A percentile compares a stretch with the other conserved stretches of the same genome.
Conservation (phyloP, 2,329 filamentous ascomycete genomes). For the Fusarium kyushuense region DNA sequence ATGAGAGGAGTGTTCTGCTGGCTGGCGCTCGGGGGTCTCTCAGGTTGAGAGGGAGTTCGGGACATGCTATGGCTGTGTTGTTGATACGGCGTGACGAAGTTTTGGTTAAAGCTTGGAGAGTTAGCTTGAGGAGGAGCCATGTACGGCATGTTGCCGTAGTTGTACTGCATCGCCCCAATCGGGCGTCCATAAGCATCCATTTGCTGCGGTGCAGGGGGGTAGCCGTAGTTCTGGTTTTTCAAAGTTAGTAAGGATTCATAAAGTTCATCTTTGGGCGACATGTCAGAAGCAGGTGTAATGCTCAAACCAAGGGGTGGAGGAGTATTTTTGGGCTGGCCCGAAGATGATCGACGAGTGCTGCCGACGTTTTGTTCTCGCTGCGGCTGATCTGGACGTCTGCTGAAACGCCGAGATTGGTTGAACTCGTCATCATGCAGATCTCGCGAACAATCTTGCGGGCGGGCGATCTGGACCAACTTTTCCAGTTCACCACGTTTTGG, state of each 20-base stretch:
- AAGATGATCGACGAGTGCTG: slow-evolving; percentile 40
- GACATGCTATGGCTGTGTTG: slow-evolving; percentile 80
- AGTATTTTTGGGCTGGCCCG: slow-evolving; percentile 29
- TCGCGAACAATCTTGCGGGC: slow-evolving; percentile 55
- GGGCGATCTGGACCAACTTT: slow-evolving; percentile 57
- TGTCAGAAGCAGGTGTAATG: slow-evolving; percentile 60
- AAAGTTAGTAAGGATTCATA: slow-evolving; percentile 81
- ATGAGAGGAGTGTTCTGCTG: slow-evolving; percentile 69
- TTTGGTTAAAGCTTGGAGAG: slow-evolving; percentile 64
- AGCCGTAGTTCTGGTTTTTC: slow-evolving; percentile 74
- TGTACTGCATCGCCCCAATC: slow-evolving; percentile 55
- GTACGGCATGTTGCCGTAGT: slow-evolving; percentile 62
- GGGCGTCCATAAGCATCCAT: slow-evolving; percentile 56
- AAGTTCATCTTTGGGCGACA: slow-evolving; percentile 76
- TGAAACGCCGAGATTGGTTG: slow-evolving; percentile 57
- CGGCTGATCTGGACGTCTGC: slow-evolving; percentile 59
- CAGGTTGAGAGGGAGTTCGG: slow-evolving; percentile 83
- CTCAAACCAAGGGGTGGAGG: slow-evolving; percentile 21
- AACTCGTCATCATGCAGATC: slow-evolving; percentile 52
- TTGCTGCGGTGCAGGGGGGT: slow-evolving; percentile 56
- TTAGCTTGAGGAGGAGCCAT: slow-evolving; percentile 61
- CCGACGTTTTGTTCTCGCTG: slow-evolving; percentile 47
- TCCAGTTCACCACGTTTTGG: slow-evolving; percentile 60
- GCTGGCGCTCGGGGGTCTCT: slow-evolving; percentile 74
- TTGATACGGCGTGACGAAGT: slow-evolving; percentile 57